Percentiles rank a stretch among this genome's conserved stretches.
Conservation (phyloP, 345 rosid species). For the Pelargonium nanum region DNA sequence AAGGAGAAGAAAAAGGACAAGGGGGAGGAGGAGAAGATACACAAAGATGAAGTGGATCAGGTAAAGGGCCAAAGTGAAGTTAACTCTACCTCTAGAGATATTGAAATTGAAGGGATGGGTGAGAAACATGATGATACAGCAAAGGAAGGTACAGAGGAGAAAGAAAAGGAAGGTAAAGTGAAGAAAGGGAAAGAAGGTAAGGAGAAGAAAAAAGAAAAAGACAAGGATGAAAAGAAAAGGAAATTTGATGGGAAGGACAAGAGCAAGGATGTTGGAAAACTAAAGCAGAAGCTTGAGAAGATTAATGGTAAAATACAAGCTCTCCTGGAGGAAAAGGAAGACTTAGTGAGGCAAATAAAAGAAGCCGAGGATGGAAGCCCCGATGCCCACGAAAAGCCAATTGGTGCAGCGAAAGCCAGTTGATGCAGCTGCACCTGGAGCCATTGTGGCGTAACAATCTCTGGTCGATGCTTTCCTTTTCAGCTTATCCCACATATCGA, state of each 20-base stretch:
- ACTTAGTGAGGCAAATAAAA: conserved; percentile 46
- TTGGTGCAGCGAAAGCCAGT: conserved; percentile 12
- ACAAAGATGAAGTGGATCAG: conserved; percentile 3
- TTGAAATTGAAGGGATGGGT: conserved; percentile 13
- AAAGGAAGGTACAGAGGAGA: conserved; percentile 18
- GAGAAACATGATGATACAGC: conserved; percentile 17
- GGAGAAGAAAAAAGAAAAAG: conserved; percentile 17
- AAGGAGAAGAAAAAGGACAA: conserved; percentile 10
- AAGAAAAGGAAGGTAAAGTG: conserved; percentile 14
- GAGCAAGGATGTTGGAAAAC: conserved; percentile 33
- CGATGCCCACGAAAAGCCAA: conserved; percentile 11
- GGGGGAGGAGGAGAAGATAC: conserved; percentile 6
- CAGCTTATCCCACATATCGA: not conserved
- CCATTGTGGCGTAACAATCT: not conserved
- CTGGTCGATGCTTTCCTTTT: not conserved
- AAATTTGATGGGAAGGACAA: conserved; percentile 34
- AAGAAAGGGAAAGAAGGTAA: conserved; percentile 18
- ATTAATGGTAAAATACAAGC: conserved; percentile 44
- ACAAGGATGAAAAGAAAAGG: conserved; percentile 37
- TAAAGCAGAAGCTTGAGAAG: conserved; percentile 46
- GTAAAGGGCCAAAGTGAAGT: conserved; percentile 14
- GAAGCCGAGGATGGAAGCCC: conserved; percentile 30
- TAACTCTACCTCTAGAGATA: conserved; percentile 19
- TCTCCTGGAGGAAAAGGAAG: conserved; percentile 35
- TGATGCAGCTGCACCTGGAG: conserved; percentile 3